Evolutionary conservation across 768 basidiomycete species (phyloP).

Genomic region (Tubosaeta sp.): DNA sequence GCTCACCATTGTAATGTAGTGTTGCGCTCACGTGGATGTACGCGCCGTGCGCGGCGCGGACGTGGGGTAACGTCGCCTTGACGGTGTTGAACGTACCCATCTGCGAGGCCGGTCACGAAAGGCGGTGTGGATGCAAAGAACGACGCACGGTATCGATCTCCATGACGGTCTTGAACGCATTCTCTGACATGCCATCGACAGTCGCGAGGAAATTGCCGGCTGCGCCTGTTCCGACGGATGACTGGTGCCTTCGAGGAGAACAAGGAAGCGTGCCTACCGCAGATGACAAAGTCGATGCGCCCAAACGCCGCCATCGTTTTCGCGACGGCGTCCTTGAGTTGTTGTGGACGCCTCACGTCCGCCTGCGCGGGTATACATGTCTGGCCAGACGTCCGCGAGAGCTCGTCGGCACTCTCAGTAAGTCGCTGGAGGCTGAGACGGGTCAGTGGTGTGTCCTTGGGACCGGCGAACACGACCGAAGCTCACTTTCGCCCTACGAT

Average conservation of each 20-base stretch:
- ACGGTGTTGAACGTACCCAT: conserved; percentile 92
- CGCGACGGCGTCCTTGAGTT: conserved; percentile 70
- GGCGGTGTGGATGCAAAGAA: background rate
- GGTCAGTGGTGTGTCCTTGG: conserved; percentile 2
- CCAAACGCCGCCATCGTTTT: conserved; percentile 75
- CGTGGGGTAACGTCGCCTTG: conserved; percentile 79
- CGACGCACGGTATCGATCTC: conserved; percentile 83
- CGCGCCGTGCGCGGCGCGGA: conserved; percentile 69
- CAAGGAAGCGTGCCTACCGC: conserved; percentile 48
- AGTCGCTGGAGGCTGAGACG: conserved; percentile 63
- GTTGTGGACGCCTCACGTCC: conserved; percentile 77
- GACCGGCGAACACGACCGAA: background rate
- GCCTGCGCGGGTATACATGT: conserved; percentile 69
- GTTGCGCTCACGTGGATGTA: conserved; percentile 91
- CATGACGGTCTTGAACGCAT: conserved; percentile 88
- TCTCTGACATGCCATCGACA: conserved; percentile 77
- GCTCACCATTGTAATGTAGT: conserved; percentile 72
- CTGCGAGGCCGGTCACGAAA: conserved; percentile 32
- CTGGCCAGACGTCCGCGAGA: conserved; percentile 65
- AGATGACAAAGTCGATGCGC: conserved; percentile 91
- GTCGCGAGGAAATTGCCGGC: conserved; percentile 96
- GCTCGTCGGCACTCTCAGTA: conserved; percentile 60
- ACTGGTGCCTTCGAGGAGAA: background rate
- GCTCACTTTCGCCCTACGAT: conserved; percentile 88
- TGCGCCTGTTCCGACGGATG: conserved; percentile 52